These are phyloP conservation scores for Neurospora sp. DNA, from an alignment of 495 filamentous ascomycete genomes.

Conservation along the genomic window DNA sequence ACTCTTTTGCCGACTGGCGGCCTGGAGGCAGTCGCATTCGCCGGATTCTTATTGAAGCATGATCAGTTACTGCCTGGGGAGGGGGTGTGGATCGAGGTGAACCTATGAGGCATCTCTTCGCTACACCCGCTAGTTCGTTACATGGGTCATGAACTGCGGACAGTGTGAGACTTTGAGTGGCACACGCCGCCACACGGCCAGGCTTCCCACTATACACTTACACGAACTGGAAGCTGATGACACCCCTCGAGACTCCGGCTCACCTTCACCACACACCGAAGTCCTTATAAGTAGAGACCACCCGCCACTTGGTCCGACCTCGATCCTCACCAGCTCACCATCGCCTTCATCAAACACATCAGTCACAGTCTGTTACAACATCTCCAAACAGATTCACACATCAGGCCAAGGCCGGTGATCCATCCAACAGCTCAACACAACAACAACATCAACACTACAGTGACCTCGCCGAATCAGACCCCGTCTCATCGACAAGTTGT, in stretches of 20 bases:
- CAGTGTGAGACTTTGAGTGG: background rate
- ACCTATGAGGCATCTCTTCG: background rate
- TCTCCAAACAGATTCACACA: background rate
- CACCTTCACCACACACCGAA: background rate
- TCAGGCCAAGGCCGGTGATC: background rate
- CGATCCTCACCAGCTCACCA: background rate
- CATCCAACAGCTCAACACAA: background rate
- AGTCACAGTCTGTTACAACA: background rate
- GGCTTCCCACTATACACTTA: background rate
- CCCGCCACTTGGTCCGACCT: background rate
- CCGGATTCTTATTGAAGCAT: background rate
- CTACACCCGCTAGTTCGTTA: background rate
- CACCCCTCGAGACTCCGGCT: background rate
- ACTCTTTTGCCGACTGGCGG: background rate
- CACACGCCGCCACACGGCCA: background rate
- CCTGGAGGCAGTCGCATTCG: background rate
- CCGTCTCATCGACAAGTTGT: background rate
- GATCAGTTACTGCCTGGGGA: background rate
- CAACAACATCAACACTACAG: background rate
- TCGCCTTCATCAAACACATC: background rate
- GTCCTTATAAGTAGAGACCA: background rate
- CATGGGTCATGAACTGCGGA: background rate
- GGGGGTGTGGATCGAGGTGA: background rate
- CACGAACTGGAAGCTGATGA: background rate
- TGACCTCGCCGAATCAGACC: background rate